Base-by-base conservation (phyloP, 2,329 filamentous ascomycete species). In the Ascochyta pisi region DNA sequence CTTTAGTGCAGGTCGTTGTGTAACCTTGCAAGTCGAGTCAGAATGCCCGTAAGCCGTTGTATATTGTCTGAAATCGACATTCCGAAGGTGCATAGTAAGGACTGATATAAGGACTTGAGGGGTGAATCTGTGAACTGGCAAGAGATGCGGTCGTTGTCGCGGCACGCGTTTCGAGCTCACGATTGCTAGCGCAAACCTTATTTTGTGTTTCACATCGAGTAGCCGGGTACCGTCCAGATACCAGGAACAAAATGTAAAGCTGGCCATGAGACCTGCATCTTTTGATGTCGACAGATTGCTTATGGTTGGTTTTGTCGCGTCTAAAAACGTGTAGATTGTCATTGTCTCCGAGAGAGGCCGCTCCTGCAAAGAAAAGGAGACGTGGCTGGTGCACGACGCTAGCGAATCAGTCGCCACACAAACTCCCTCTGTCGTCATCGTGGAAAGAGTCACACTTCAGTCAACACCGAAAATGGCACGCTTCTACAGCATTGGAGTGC, bases 371-470 rank as follows among this genome's bases (percentile, higher is more conserved):
- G 23, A 39, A 49, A 49, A 57, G 49, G 54, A 57, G 54, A 40
- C 47, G 47, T 56, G 53, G 53, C 53, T 51, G 53, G 38, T 56
- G 53, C 53, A 43, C 53, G 13, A 23, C 53, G 47, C 53, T 56
- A 56, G 37, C 27, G 29, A 26, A 34, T 31, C 47, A 33, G 33
- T 51, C 33, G 53, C 53, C 53, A 51, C 53, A 46, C 44, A 13
- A 19, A 37, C 42, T n/a, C 22, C 37, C 35, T 58, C 51, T 65
- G 57, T 63, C 64, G 63, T 68, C 66, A 64, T 67, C 52, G 42
- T 52, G 9, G 45, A 56, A 19, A 55, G 54, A 57, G 57, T 63
- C 49, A 57, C 38, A 53, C 51, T 50, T 52, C 50, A 44, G 50
- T 45, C 50, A 52, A 46, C 34, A n/a, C 10, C 27, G 33, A 35